Base-by-base conservation (phyloP, 108 stramenopile genomes). In the Asterionellopsis glacialis region DNA sequence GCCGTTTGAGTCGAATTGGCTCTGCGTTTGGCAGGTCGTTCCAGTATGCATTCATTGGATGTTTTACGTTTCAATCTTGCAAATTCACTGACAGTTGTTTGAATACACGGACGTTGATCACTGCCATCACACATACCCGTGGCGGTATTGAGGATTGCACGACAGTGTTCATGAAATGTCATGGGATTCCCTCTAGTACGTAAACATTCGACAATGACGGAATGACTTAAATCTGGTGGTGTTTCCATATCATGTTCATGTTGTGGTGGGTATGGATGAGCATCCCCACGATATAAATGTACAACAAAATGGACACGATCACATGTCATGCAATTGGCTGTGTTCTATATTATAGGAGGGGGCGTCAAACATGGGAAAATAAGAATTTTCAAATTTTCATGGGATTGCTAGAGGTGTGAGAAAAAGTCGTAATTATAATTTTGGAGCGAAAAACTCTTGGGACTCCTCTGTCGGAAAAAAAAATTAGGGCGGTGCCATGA, bases 191-290 rank as follows among this genome's bases (percentile, higher is more conserved):
- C 82, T 1, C 60, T 16, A 0, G 55, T 45, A 14, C 74, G 28
- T 38, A 66, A 25, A 45, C 57, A 63, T 41, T 83, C 82, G n/a
- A 83, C 82, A 40, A 82, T 49, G 14, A 83, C 59, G 3, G 64
- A 70, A 18, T 77, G 51, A 1, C 55, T 55, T 38, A 74, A 64
- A 24, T 63, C 66, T 2, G 48, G 52, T 19, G 3, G n/a, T 18
- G 61, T 13, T 45, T 24, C 57, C 49, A 39, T 40, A 14, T 33
- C 23, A 51, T 22, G n/a, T 16, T 16, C 41, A 33, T 33, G 33
- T 33, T 2, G 33, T 2, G 33, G 33, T 33, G 33, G 33, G n/a
- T n/a, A n/a, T 33, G 33, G 33, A 33, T 33, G 2, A 11, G 28
- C 4, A 12, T 42, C 19, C 41, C 67, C 59, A 67, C 55, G 52